Percentiles rank a stretch among this genome's conserved stretches.
Evolutionary conservation across 148 eudicot genomes (phyloP).

Genomic region (Heliosperma pusillum): DNA sequence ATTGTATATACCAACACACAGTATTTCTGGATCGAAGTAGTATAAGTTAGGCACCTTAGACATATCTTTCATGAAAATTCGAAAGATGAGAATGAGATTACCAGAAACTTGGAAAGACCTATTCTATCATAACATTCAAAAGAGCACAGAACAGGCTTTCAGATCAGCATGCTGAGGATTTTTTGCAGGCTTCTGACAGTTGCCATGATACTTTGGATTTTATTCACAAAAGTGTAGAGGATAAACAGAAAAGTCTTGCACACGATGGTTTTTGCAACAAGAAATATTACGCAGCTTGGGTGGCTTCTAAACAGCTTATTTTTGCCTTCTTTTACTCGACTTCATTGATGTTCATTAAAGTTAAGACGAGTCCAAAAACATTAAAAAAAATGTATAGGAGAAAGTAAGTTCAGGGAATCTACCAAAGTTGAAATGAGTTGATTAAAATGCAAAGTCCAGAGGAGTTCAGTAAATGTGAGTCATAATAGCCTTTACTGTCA

Average conservation of each 20-base stretch:
- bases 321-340: not conserved
- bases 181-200: not conserved
- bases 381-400: not conserved
- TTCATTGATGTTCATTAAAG: not conserved
- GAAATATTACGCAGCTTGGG: not conserved
- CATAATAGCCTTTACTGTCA: no score
- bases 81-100: no score
- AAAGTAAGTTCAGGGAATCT: not conserved
- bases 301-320: not conserved
- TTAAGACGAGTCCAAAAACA: not conserved
- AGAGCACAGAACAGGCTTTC: not conserved
- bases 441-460: no score
- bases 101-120: not conserved
- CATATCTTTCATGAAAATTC: no score
- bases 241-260: not conserved
- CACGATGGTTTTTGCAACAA: not conserved
- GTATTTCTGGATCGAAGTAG: no score
- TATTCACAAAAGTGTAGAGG: not conserved
- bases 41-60: no score
- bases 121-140: not conserved
- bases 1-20: no score
- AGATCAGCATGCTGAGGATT: not conserved
- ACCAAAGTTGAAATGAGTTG: not conserved
- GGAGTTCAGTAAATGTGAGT: no score
- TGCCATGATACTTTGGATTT: not conserved